Percentiles rank a stretch among this genome's conserved stretches.
phyloP scores from a whole-genome alignment of 2,329 filamentous ascomycete species.

The Chaetomium strumarium region DNA sequence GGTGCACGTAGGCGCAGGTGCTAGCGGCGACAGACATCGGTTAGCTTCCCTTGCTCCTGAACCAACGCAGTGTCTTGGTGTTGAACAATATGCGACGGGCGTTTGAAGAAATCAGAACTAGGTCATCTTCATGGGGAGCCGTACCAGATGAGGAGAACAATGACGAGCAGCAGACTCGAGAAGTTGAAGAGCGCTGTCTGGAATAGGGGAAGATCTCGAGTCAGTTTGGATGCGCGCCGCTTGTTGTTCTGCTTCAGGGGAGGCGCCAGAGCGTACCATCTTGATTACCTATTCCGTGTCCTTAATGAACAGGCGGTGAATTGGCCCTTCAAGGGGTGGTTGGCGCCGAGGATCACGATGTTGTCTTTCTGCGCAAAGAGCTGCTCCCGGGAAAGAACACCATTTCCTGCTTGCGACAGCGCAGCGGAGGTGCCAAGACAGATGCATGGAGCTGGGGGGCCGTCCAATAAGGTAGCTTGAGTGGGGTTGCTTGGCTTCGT shows the following conservation, averaged over 20 bases:
- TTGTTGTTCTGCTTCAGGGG: background rate
- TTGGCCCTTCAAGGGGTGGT: background rate
- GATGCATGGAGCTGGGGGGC: too few species aligned
- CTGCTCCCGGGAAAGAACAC: background rate
- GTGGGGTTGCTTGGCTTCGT: too few species aligned
- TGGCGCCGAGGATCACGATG: background rate
- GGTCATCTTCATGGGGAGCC: background rate
- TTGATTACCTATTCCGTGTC: conserved; percentile 1
- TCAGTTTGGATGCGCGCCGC: conserved; percentile 2
- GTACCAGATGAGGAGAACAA: conserved; percentile 82
- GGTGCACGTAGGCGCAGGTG: conserved; percentile 90
- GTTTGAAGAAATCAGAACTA: too few species aligned
- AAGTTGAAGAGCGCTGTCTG: conserved; percentile 99
- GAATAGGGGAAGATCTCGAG: background rate
- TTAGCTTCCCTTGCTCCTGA: too few species aligned
- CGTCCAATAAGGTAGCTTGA: too few species aligned
- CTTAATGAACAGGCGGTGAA: too few species aligned
- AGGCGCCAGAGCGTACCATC: conserved; percentile 23
- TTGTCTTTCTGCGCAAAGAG: background rate
- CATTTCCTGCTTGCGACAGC: too few species aligned
- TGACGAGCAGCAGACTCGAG: conserved; percentile 88
- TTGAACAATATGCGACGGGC: too few species aligned
- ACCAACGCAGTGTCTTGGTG: too few species aligned
- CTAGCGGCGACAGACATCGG: background rate
- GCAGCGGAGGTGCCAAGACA: too few species aligned